Evolutionary conservation across 495 filamentous ascomycete species (phyloP), one percentile per base, ranked within the genome.

Genomic region (Massariosphaeria phaeospora): DNA sequence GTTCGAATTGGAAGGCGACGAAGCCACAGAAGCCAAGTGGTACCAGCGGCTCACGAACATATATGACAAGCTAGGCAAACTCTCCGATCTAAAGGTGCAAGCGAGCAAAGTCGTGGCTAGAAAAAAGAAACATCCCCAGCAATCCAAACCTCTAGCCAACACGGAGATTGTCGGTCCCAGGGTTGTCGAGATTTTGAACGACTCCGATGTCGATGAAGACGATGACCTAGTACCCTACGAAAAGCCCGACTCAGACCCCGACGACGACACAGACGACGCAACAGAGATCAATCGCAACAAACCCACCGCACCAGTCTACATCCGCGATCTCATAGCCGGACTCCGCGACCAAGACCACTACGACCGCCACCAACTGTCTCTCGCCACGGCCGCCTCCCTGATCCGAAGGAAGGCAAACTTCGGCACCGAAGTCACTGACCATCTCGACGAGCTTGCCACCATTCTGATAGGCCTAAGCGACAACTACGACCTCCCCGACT

Each of bases 201-300:
- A 76, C 3, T 74, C 70, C 1, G 83, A 89, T 51, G n/a, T n/a
- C n/a, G 81, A 89, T 47, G 84, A 89, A 11, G 88, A 89, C 46
- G 84, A 88, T 9, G 88, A 88, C 52, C 72, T 97, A 0, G 74
- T 81, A 10, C 83, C 88, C 3, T 97, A 96, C 65, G 82, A 79
- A 25, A 96, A 96, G 64, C 90, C 91, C 0, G 93, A 95, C 66
- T 91, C 86, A n/a, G 94, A 99, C 62, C 75, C 79, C 2, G 86
- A 89, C 52, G 94, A 97, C 68, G 86, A 85, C 0, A 89, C 95
- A 48, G 91, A 96, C 23, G 94, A 99, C 65, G 83, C 94, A 12
- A 95, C 89, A 0, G 70, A 94, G 29, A 75, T 97, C 34, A 81
- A 84, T 45, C 79, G 91, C 31, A 80, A 88, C 66, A 95, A 90